phyloP scores from a whole-genome alignment of 192 early-diverging fungal species.

The Backusella macrospora region DNA sequence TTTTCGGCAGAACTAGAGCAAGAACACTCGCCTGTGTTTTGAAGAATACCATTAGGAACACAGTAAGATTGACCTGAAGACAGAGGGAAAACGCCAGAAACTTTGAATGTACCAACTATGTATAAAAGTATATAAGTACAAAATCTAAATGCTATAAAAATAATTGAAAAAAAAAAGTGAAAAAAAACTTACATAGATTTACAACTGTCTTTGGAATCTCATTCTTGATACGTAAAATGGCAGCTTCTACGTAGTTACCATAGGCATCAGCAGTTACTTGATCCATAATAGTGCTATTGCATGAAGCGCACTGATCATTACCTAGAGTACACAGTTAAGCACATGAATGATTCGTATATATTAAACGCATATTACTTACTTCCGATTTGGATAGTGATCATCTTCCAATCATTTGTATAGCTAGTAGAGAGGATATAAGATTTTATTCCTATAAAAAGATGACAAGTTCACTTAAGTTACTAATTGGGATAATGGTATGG shows the following conservation, averaged over 20 bases:
- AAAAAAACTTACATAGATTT: constrained; percentile 25
- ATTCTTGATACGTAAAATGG: constrained; percentile 17
- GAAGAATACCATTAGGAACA: constrained; percentile 5
- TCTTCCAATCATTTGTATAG: constrained; percentile 24
- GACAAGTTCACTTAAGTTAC: background rate
- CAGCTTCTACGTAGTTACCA: constrained; percentile 24
- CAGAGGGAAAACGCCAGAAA: constrained; percentile 24
- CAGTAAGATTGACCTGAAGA: constrained; percentile 24
- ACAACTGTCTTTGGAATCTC: constrained; percentile 22
- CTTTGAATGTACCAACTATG: constrained; percentile 31
- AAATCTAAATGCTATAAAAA: background rate
- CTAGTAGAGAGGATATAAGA: constrained; percentile 3
- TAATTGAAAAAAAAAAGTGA: background rate
- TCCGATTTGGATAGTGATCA: constrained; percentile 29
- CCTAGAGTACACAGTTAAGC: background rate
- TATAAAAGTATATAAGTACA: background rate
- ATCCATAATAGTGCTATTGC: background rate
- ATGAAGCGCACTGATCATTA: constrained; percentile 30
- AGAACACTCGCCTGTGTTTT: constrained; percentile 17
- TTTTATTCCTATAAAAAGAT: constrained; percentile 7
- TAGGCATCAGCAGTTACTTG: constrained; percentile 1
- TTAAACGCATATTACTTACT: constrained; percentile 7
- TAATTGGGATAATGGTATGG: background rate
- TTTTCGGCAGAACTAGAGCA: constrained; percentile 17
- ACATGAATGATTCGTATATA: background rate